phyloP scores from a whole-genome alignment of 1,284 basidiomycete species.

The Agaricales sp. region DNA sequence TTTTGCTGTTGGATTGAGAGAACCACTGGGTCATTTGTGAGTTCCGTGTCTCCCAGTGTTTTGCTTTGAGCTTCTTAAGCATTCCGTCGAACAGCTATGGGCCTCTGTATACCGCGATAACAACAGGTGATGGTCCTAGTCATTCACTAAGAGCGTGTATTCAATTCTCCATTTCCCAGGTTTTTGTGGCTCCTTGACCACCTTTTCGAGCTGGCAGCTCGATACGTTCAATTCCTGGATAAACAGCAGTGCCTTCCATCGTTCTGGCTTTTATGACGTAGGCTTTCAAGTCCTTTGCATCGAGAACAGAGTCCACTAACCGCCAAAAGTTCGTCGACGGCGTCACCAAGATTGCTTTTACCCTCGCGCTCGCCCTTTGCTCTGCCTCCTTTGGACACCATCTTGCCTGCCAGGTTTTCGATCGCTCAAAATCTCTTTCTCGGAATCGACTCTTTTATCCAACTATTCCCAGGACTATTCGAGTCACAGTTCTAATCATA shows the following conservation, averaged over 20 bases:
- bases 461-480: slow-evolving; percentile 29
- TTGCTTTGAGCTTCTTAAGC: slow-evolving; percentile 5
- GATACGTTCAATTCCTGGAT: slow-evolving; percentile 84
- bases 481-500: slow-evolving; percentile 35
- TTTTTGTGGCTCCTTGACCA: slow-evolving; percentile 93
- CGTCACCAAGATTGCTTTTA: slow-evolving; percentile 73
- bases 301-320: background rate
- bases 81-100: slow-evolving; percentile 77
- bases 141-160: slow-evolving; percentile 2
- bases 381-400: slow-evolving; percentile 54
- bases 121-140: slow-evolving; percentile 51
- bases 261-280: slow-evolving; percentile 74
- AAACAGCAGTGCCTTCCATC: slow-evolving; percentile 47
- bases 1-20: slow-evolving; percentile 55
- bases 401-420: slow-evolving; percentile 29
- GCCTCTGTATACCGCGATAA: slow-evolving; percentile 80
- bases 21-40: slow-evolving; percentile 66
- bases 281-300: slow-evolving; percentile 18
- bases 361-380: slow-evolving; percentile 60
- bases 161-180: slow-evolving; percentile 33
- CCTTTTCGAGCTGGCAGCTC: slow-evolving; percentile 93
- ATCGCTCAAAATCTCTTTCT: background rate
- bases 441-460: slow-evolving; percentile 27
- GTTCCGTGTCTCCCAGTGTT: too few relatives aligned
- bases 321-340: slow-evolving; percentile 76